A percentile compares a stretch with the other conserved stretches of the same genome.
phyloP scores from a whole-genome alignment of 2,329 filamentous ascomycete species.

The Fusarium sp. region DNA sequence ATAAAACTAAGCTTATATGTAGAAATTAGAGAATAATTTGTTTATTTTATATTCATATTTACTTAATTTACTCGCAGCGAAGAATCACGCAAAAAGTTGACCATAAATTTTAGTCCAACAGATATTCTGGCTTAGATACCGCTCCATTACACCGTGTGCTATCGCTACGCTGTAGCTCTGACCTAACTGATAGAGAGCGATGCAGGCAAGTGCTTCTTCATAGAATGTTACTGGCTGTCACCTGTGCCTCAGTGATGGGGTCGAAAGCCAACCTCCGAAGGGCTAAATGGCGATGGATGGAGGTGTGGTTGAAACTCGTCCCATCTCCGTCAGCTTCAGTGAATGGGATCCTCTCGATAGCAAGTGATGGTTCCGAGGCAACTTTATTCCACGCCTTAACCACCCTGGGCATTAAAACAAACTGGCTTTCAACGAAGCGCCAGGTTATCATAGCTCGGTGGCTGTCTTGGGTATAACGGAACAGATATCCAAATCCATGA shows the following conservation, averaged over 20 bases:
- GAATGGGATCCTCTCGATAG: conserved; percentile 9
- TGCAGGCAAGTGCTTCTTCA: background rate
- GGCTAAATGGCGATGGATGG: conserved; percentile 4
- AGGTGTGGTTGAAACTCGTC: background rate
- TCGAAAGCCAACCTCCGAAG: conserved; percentile 11
- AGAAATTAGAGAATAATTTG: too few species aligned
- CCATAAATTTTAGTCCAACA: background rate
- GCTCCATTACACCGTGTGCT: background rate
- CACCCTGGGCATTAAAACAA: background rate
- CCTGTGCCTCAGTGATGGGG: conserved; percentile 3
- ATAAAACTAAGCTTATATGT: too few species aligned
- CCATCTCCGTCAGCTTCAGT: background rate
- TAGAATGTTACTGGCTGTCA: background rate
- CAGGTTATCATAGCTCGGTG: conserved; percentile 11
- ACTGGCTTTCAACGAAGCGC: background rate
- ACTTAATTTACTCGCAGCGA: too few species aligned
- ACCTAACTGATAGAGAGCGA: background rate
- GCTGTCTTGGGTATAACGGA: conserved; percentile 15
- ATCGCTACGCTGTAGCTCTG: background rate
- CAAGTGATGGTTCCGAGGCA: background rate
- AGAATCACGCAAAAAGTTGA: background rate
- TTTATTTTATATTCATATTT: too few species aligned
- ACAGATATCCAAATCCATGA: conserved; percentile 1
- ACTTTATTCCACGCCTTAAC: conserved; percentile 3
- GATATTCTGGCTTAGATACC: background rate